phyloP scores from a whole-genome alignment of 2,329 filamentous ascomycete genomes.

The Aspergillus brasiliensis region DNA sequence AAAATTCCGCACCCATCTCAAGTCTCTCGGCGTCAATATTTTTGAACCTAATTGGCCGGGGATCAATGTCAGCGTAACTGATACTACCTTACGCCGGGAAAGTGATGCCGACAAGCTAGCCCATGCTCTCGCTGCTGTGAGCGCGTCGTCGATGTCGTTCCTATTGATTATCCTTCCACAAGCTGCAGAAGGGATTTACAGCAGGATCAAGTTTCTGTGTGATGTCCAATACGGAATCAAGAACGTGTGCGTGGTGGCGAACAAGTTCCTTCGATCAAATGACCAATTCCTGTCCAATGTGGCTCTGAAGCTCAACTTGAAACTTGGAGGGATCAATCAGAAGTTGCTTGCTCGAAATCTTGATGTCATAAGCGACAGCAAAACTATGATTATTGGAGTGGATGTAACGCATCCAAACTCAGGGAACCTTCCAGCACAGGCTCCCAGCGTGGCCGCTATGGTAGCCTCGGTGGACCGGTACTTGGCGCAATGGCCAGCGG shows the following conservation, averaged over 20 bases:
- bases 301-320: constrained; percentile 77
- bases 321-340: constrained; percentile 74
- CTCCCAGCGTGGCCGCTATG: constrained; percentile 76
- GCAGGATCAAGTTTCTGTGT: constrained; percentile 6
- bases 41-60: neutral
- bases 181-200: neutral
- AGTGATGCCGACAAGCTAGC: neutral
- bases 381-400: constrained; percentile 82
- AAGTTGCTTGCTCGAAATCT: constrained; percentile 54
- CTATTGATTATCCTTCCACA: constrained; percentile 5
- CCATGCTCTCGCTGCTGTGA: neutral
- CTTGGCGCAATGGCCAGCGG: constrained; percentile 54
- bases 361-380: constrained; percentile 60
- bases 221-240: neutral
- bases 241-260: constrained; percentile 7
- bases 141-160: neutral
- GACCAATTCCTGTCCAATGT: constrained; percentile 51
- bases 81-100: constrained; percentile 56
- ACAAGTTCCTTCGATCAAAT: constrained; percentile 3
- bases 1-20: neutral
- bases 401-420: constrained; percentile 83
- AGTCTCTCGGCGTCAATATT: neutral
- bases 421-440: constrained; percentile 55
- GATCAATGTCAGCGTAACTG: neutral
- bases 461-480: constrained; percentile 70